phyloP scores from a whole-genome alignment of 371 early-diverging fungal genomes.

The Capillidium rhysosporum region DNA sequence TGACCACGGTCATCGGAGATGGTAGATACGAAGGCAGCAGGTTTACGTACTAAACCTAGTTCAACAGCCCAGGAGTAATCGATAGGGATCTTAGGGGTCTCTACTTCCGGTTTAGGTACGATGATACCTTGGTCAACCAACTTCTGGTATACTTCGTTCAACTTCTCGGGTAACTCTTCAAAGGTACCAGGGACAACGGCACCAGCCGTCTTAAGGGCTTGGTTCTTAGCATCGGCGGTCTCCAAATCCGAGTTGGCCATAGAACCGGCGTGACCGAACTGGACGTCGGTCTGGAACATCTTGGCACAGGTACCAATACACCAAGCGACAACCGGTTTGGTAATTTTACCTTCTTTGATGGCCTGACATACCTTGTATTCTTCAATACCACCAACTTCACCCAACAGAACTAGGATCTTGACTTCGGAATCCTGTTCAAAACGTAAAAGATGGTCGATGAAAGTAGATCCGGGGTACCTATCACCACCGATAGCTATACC shows the following conservation, averaged over 20 bases:
- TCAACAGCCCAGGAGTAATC: slow-evolving; percentile 98
- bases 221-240: slow-evolving; percentile 94
- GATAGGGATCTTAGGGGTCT: slow-evolving; percentile 95
- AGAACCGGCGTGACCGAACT: slow-evolving; percentile 95
- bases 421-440: slow-evolving; percentile 82
- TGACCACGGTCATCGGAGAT: slow-evolving; percentile 98
- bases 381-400: slow-evolving; percentile 96
- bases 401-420: slow-evolving; percentile 86
- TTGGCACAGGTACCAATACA: slow-evolving; percentile 96
- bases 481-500: slow-evolving; percentile 98
- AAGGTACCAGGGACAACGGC: slow-evolving; percentile 88
- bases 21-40: slow-evolving; percentile 92
- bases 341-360: slow-evolving; percentile 65
- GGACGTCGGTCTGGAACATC: slow-evolving; percentile 96
- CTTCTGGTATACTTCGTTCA: slow-evolving; percentile 52
- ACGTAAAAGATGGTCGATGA: slow-evolving; percentile 90
- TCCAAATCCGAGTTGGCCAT: slow-evolving; percentile 89
- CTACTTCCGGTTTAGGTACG: slow-evolving; percentile 61
- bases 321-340: slow-evolving; percentile 96
- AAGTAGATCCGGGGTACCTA: slow-evolving; percentile 95
- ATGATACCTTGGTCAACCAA: slow-evolving; percentile 55
- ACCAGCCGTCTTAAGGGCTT: slow-evolving; percentile 68
- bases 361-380: slow-evolving; percentile 91
- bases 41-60: slow-evolving; percentile 95
- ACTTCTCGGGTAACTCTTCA: slow-evolving; percentile 72